Evolutionary conservation across 2,329 filamentous ascomycete species (phyloP).

Genomic region (Epichloe bromicola): DNA sequence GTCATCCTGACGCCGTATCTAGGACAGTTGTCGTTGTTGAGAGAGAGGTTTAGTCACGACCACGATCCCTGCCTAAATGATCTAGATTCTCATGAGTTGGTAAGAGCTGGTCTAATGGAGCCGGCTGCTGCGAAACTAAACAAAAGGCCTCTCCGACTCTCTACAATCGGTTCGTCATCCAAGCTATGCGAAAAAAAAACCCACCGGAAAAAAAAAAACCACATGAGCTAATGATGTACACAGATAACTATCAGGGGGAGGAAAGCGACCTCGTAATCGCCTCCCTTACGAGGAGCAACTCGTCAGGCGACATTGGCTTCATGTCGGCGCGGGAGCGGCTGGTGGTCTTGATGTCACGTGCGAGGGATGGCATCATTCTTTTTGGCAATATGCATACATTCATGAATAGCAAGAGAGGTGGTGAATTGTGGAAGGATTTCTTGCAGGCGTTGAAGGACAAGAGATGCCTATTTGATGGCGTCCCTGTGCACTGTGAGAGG

Average conservation of each 20-base stretch:
- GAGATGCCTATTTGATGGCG: slow-evolving; percentile 42
- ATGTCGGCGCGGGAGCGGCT: slow-evolving; percentile 51
- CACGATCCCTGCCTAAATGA: slow-evolving; percentile 57
- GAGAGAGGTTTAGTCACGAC: slow-evolving; percentile 36
- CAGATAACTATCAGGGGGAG: slow-evolving; percentile 73
- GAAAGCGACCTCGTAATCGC: slow-evolving; percentile 61
- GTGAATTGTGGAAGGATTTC: slow-evolving; percentile 15
- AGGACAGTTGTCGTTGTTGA: slow-evolving; percentile 49
- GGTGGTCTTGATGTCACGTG: slow-evolving; percentile 58
- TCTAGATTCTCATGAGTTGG: slow-evolving; percentile 49
- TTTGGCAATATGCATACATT: slow-evolving; percentile 60
- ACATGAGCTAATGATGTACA: not conserved
- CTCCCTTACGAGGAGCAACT: slow-evolving; percentile 56
- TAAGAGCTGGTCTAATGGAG: slow-evolving; percentile 45
- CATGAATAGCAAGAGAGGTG: slow-evolving; percentile 17
- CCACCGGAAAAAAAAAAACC: too few species aligned
- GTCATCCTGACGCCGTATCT: slow-evolving; percentile 63
- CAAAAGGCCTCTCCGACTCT: slow-evolving; percentile 44
- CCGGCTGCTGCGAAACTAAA: slow-evolving; percentile 34
- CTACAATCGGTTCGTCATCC: slow-evolving; percentile 46
- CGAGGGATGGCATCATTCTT: slow-evolving; percentile 52
- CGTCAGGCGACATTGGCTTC: slow-evolving; percentile 53
- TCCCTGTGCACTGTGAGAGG: slow-evolving; percentile 46
- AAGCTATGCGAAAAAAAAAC: too few species aligned
- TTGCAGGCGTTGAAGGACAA: slow-evolving; percentile 29